Conservation (phyloP, 768 basidiomycete species). For the Pisolithus sp. region DNA sequence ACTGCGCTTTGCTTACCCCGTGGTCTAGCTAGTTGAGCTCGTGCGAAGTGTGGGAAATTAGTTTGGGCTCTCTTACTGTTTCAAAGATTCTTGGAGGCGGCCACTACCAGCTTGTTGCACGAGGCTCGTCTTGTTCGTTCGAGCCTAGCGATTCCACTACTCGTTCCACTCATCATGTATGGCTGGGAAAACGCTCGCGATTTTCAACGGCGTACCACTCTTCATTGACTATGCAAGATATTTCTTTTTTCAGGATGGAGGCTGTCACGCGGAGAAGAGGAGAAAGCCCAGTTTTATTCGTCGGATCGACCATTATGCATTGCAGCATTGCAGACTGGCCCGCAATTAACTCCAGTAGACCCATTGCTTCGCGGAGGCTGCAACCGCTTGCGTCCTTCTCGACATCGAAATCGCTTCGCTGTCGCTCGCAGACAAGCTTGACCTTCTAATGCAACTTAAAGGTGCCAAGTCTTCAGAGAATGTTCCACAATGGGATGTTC, state of each 20-base stretch:
- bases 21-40: conserved; percentile 15
- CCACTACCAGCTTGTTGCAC: conserved; percentile 40
- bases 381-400: conserved; percentile 51
- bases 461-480: conserved; percentile 14
- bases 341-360: conserved; percentile 35
- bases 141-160: conserved; percentile 42
- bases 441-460: conserved; percentile 39
- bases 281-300: conserved; percentile 24
- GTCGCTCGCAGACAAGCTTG: conserved; percentile 48
- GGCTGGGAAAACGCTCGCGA: conserved; percentile 45
- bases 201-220: conserved; percentile 38
- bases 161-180: conserved; percentile 42
- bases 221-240: conserved; percentile 34
- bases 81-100: conserved; percentile 30
- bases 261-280: conserved; percentile 17
- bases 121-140: conserved; percentile 34
- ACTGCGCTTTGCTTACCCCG: not conserved
- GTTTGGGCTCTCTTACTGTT: conserved; percentile 42
- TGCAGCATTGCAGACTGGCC: conserved; percentile 58
- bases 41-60: conserved; percentile 39
- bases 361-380: conserved; percentile 35
- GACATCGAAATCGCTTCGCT: conserved; percentile 39
- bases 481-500: conserved; percentile 1
- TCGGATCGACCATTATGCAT: conserved; percentile 28
- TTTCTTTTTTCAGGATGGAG: conserved; percentile 41